Conservation (phyloP, 192 early-diverging fungal genomes). For the Lobosporangium transversale region DNA sequence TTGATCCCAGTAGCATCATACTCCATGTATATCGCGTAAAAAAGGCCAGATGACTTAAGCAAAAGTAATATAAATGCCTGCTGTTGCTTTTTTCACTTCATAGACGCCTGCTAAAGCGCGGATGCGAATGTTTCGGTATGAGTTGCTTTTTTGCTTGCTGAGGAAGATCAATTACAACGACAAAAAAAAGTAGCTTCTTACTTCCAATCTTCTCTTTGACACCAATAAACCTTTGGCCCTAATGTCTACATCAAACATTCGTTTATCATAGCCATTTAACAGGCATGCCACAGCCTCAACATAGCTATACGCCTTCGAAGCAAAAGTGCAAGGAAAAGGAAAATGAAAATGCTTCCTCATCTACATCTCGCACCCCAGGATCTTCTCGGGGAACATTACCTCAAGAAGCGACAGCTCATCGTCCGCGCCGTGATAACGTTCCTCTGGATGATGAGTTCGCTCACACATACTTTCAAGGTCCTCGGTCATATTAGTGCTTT, state of each 20-base stretch:
- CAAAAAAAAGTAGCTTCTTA: too few species aligned
- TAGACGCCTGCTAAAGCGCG: slow-evolving; percentile 41
- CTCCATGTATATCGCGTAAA: neutral
- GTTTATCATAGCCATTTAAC: slow-evolving; percentile 30
- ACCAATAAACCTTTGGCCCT: too few species aligned
- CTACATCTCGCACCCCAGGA: slow-evolving; percentile 7
- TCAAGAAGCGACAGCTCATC: neutral
- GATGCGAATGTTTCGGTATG: slow-evolving; percentile 39
- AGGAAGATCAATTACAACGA: too few species aligned
- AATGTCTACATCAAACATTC: too few species aligned
- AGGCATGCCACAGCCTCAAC: slow-evolving; percentile 34
- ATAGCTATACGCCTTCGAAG: slow-evolving; percentile 23
- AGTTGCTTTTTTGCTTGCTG: neutral
- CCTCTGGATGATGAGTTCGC: slow-evolving; percentile 48
- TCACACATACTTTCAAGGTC: slow-evolving; percentile 32
- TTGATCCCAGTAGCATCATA: neutral
- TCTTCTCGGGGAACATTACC: slow-evolving; percentile 1
- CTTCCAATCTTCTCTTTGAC: too few species aligned
- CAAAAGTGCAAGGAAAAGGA: slow-evolving; percentile 13
- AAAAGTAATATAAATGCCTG: too few species aligned
- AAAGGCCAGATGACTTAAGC: too few species aligned
- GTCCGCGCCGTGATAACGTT: slow-evolving; percentile 1
- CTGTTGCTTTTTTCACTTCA: neutral
- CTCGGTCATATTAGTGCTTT: neutral
- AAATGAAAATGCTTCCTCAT: slow-evolving; percentile 10